A percentile compares a stretch with the other conserved stretches of the same genome.
Conservation (phyloP, 2,329 filamentous ascomycete species). For the Stemphylium lycopersici region DNA sequence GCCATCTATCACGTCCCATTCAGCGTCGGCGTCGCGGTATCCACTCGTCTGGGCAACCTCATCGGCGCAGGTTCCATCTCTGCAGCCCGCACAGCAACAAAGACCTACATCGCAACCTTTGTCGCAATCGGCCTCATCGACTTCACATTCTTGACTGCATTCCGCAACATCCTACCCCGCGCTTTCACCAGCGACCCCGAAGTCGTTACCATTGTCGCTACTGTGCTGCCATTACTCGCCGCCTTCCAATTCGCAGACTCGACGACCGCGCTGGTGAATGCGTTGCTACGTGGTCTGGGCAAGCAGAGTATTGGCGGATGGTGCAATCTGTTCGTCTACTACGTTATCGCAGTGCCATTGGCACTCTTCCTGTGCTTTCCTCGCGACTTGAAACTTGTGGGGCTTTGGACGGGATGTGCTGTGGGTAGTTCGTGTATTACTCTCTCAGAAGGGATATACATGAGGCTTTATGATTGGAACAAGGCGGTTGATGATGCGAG, state of each 20-base stretch:
- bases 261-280: constrained; percentile 46
- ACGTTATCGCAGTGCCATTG: constrained; percentile 47
- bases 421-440: constrained; percentile 44
- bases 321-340: constrained; percentile 48
- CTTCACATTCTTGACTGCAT: constrained; percentile 37
- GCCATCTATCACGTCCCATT: constrained; percentile 52
- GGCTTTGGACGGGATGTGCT: constrained; percentile 48
- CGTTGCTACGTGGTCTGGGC: constrained; percentile 46
- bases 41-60: constrained; percentile 49
- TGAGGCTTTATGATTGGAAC: constrained; percentile 40
- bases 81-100: constrained; percentile 44
- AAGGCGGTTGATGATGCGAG: constrained; percentile 41
- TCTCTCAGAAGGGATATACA: constrained; percentile 40
- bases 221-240: constrained; percentile 45
- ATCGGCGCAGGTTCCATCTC: constrained; percentile 46
- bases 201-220: constrained; percentile 42
- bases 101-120: constrained; percentile 43
- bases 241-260: constrained; percentile 49
- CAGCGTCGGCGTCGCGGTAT: constrained; percentile 48
- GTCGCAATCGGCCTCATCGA: constrained; percentile 44
- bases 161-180: constrained; percentile 40
- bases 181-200: constrained; percentile 46
- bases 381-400: constrained; percentile 42
- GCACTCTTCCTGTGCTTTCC: constrained; percentile 46
- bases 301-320: constrained; percentile 49